These are phyloP conservation scores for Paspalum vaginatum DNA, from an alignment of 176 grass and related monocot species.

Conservation along the genomic window DNA sequence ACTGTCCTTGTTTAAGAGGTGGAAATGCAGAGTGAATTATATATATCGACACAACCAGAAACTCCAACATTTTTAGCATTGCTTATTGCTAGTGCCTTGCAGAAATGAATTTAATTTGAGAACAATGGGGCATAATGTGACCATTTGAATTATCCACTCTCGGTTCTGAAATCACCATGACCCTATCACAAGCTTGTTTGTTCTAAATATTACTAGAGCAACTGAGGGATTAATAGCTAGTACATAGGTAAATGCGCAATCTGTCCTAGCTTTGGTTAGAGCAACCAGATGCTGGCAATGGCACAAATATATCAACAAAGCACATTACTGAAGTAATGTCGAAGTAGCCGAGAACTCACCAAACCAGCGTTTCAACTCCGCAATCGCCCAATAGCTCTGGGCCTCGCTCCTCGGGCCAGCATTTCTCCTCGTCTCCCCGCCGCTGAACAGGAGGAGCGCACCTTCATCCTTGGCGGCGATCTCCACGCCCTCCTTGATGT, in stretches of 20 bases:
- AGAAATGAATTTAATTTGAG: neutral
- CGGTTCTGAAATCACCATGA: neutral
- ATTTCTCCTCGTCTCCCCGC: conserved; percentile 83
- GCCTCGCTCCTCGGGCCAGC: conserved; percentile 87
- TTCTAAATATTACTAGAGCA: conserved; percentile 20
- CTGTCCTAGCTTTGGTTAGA: neutral
- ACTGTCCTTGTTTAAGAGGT: neutral
- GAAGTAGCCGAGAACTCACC: conserved; percentile 49
- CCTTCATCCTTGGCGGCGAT: conserved; percentile 54
- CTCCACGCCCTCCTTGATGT: conserved; percentile 81
- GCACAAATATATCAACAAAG: neutral
- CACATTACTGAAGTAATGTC: neutral
- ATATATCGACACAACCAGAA: conserved; percentile 18
- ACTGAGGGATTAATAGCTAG: neutral
- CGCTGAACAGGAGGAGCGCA: conserved; percentile 86
- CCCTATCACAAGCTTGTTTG: conserved; percentile 7
- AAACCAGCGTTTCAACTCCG: conserved; percentile 83
- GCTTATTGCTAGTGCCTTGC: neutral
- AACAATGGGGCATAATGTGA: neutral
- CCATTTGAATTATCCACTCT: neutral
- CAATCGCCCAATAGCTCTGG: conserved; percentile 92
- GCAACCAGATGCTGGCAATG: neutral
- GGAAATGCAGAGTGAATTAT: neutral
- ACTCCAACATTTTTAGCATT: conserved; percentile 1
- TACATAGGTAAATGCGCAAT: neutral